Evolutionary conservation across 495 filamentous ascomycete genomes (phyloP).

Genomic region (Podospora bellae-mahoneyi): DNA sequence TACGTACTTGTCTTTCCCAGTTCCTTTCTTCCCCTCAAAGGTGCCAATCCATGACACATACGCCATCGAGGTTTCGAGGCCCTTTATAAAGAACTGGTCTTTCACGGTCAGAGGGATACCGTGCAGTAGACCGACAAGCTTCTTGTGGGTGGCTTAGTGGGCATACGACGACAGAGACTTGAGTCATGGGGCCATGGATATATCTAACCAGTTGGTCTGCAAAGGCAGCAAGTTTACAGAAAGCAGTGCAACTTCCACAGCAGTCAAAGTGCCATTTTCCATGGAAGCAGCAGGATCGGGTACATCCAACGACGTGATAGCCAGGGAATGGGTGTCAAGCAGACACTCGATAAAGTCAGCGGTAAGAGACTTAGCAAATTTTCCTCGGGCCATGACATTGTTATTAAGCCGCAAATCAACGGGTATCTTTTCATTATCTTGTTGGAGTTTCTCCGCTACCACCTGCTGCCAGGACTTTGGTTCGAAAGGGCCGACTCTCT

Average conservation of each 20-base stretch:
- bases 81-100: conserved; percentile 62
- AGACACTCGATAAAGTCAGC: not conserved
- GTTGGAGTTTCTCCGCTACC: not conserved
- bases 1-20: conserved; percentile 44
- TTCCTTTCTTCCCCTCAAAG: conserved; percentile 54
- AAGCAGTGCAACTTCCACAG: not conserved
- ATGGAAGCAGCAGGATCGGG: not conserved
- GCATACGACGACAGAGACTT: not conserved
- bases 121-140: conserved; percentile 56
- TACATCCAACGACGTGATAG: not conserved
- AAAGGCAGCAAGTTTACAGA: not conserved
- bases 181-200: not conserved
- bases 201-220: not conserved
- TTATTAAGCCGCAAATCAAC: not conserved
- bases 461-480: not conserved
- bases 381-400: not conserved
- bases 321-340: not conserved
- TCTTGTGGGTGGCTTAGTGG: conserved; percentile 29
- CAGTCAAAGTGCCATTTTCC: not conserved
- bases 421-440: not conserved
- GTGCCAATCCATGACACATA: conserved; percentile 37
- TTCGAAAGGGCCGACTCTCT: too few relatives aligned
- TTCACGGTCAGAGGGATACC: conserved; percentile 66
- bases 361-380: not conserved
- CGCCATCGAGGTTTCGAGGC: conserved; percentile 43